Evolutionary conservation across 2,329 filamentous ascomycete species (phyloP).

Genomic region (Colletotrichum sp.): DNA sequence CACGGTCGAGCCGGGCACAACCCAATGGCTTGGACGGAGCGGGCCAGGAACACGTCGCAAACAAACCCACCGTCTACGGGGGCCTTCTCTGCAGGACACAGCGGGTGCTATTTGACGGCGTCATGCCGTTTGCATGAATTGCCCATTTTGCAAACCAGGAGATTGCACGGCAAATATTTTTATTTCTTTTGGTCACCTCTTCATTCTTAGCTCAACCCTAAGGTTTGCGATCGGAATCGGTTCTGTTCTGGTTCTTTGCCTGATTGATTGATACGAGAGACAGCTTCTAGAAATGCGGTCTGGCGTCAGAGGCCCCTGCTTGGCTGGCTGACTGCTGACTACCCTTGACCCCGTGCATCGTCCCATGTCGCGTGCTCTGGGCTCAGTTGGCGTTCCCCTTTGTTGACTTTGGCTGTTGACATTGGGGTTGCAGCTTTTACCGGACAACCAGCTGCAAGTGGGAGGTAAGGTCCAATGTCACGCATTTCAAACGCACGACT

Average conservation of each 20-base stretch:
- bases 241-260: not conserved
- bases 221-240: not conserved
- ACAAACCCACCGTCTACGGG: not conserved
- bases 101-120: not conserved
- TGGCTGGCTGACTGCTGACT: not conserved
- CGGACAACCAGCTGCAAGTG: slow-evolving; percentile 11
- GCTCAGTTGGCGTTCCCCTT: not conserved
- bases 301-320: not conserved
- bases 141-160: not conserved
- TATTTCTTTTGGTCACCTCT: not conserved
- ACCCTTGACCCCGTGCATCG: not conserved
- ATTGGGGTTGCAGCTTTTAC: not conserved
- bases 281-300: not conserved
- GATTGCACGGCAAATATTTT: not conserved
- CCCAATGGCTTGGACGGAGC: not conserved
- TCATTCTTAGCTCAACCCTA: not conserved
- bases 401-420: slow-evolving; percentile 20
- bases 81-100: not conserved
- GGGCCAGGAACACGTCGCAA: slow-evolving; percentile 13
- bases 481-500: not conserved
- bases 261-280: not conserved
- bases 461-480: not conserved
- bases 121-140: slow-evolving; percentile 16
- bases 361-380: slow-evolving; percentile 17
- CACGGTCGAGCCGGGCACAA: not conserved